phyloP scores from a whole-genome alignment of 1,139 yeast species.

The Blastobotrys illinoisensis region DNA sequence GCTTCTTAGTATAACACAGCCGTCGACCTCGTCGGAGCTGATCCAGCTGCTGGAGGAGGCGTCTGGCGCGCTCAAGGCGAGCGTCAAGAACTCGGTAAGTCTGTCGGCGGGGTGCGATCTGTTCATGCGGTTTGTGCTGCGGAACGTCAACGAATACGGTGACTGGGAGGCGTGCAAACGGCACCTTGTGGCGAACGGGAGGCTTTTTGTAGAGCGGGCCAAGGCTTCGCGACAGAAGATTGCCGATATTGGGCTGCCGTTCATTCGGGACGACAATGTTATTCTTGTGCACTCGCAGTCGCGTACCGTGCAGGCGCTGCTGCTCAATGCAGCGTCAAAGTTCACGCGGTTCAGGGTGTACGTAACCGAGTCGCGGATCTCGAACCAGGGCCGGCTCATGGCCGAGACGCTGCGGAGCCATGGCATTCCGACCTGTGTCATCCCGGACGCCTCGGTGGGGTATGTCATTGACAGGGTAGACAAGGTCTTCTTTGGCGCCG shows the following conservation, averaged over 20 bases:
- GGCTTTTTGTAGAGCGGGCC: constrained; percentile 85
- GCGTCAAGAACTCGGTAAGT: constrained; percentile 87
- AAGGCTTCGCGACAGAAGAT: constrained; percentile 83
- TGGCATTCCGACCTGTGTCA: constrained; percentile 88
- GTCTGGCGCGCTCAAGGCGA: constrained; percentile 62
- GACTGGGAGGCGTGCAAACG: constrained; percentile 95
- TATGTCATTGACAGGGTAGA: constrained; percentile 87
- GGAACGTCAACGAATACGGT: constrained; percentile 81
- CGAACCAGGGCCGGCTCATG: constrained; percentile 72
- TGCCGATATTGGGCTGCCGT: constrained; percentile 82
- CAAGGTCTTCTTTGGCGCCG: constrained; percentile 94
- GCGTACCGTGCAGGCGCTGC: constrained; percentile 77
- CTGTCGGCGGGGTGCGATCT: constrained; percentile 96
- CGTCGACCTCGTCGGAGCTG: constrained; percentile 88
- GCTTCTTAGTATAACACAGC: constrained; percentile 72
- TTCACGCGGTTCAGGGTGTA: constrained; percentile 81
- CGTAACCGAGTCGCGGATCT: constrained; percentile 89
- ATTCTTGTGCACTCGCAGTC: constrained; percentile 89
- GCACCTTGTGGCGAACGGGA: constrained; percentile 90
- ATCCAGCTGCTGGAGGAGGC: constrained; percentile 76
- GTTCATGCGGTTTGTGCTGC: constrained; percentile 85
- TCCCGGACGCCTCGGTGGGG: constrained; percentile 93
- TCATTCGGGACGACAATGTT: constrained; percentile 87
- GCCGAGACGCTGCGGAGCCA: constrained; percentile 60
- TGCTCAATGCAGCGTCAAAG: constrained; percentile 67